Evolutionary conservation across 768 basidiomycete species (phyloP), one percentile per base, ranked within the genome.

Genomic region (Hortiboletus campestris): DNA sequence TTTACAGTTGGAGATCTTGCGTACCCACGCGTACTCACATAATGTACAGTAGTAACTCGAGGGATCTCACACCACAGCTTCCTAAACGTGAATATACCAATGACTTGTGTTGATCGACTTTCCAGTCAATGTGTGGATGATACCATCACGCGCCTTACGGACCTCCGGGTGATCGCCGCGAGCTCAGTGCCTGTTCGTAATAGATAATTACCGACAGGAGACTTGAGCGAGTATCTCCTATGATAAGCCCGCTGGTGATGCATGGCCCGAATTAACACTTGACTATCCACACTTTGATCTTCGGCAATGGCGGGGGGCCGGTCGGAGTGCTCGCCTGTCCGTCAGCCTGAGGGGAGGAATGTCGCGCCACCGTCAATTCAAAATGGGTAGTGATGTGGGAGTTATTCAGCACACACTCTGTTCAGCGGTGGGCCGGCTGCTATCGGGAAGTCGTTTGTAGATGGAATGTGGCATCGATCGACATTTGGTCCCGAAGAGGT

Each of bases 321-420:
- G 41, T 17, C 28, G 25, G 36, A 36, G 19, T 32, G 2, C 2
- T 46, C 20, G 20, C 20, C 9, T n/a, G 38, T 48, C n/a, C 39
- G 40, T 39, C 41, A 51, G 25, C 25, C 25, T 25, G 25, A 25
- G 4, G 20, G 28, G 40, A 41, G 36, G 31, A 16, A 17, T 36
- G 34, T 49, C 19, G 35, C 31, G 36, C 49, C 41, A 60, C 41
- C 5, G 13, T 45, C 57, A 54, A 40, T 34, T 46, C 39, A 50
- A 59, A 40, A 31, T 41, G 35, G 7, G 14, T 35, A 9, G 17
- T 13, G 2, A 28, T 22, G 6, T 16, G 40, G 32, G 25, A 48
- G 25, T 14, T 2, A 9, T 32, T 25, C n/a, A 10, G 20, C 16
- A 16, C 4, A 16, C 20, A 40, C 20, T 22, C 16, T 53, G 14